Percentiles rank a stretch among this genome's conserved stretches.
These are phyloP conservation scores for Glycine latifolia DNA, from an alignment of 306 rosid genomes.

Conservation along the genomic window DNA sequence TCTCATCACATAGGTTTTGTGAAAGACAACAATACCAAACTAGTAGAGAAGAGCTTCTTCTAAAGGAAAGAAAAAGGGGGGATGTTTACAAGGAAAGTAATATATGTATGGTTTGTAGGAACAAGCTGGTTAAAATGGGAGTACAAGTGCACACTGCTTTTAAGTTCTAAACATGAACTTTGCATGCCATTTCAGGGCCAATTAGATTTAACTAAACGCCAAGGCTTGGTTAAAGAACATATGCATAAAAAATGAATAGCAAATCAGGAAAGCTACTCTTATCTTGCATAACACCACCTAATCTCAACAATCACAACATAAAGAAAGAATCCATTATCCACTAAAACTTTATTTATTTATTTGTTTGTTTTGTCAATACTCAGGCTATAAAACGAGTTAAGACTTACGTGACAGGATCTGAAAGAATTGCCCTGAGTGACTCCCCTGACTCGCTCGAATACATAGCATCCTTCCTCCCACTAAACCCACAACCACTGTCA, in stretches of 20 bases:
- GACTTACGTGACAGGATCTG: slow-evolving; percentile 94
- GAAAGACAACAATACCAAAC: slow-evolving; percentile 11
- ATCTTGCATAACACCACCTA: slow-evolving; percentile 8
- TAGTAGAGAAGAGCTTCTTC: neutral
- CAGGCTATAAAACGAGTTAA: neutral
- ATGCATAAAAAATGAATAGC: slow-evolving; percentile 12
- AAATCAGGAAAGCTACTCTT: slow-evolving; percentile 3
- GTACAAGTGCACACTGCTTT: neutral
- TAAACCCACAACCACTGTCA: slow-evolving; percentile 85
- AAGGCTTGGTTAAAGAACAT: neutral
- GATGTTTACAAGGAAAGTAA: slow-evolving; percentile 2
- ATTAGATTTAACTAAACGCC: neutral
- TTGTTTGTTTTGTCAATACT: neutral
- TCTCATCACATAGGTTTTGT: slow-evolving; percentile 1
- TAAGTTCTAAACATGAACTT: neutral
- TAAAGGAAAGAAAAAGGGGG: neutral
- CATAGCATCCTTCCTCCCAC: slow-evolving; percentile 78
- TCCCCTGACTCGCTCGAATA: slow-evolving; percentile 77
- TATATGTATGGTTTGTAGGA: neutral
- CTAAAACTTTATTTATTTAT: neutral
- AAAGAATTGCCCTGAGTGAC: slow-evolving; percentile 80
- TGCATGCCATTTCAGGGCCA: neutral
- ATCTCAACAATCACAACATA: slow-evolving; percentile 18
- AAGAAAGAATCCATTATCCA: neutral
- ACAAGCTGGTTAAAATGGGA: slow-evolving; percentile 8